Evolutionary conservation across 2,329 filamentous ascomycete species (phyloP).

Genomic region (Coniochaeta ligniaria): DNA sequence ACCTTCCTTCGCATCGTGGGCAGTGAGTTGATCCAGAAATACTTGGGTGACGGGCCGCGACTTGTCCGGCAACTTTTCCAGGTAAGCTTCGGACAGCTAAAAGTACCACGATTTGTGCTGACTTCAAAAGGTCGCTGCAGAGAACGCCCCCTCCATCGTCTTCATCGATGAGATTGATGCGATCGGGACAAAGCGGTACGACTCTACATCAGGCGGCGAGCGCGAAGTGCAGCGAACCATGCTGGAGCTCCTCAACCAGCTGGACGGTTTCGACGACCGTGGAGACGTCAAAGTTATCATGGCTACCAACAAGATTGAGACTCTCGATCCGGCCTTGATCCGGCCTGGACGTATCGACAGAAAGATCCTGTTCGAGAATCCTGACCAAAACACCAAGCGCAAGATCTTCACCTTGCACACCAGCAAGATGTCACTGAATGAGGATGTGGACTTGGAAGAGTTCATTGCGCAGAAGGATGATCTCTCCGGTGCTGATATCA

Average conservation of each 20-base stretch:
- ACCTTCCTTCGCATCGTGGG: constrained; percentile 97
- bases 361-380: constrained; percentile 76
- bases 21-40: constrained; percentile 97
- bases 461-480: constrained; percentile 99
- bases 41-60: constrained; percentile 90
- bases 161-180: constrained; percentile 99
- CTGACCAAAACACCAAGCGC: constrained; percentile 79
- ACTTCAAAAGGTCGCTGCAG: constrained; percentile 67
- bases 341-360: constrained; percentile 96
- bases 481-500: constrained; percentile 93
- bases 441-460: constrained; percentile 97
- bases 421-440: constrained; percentile 94
- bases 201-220: constrained; percentile 93
- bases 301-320: constrained; percentile 99
- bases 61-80: constrained; percentile 95
- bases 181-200: constrained; percentile 97
- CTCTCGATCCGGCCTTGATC: constrained; percentile 90
- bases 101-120: constrained; percentile 9
- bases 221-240: constrained; percentile 97
- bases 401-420: constrained; percentile 99
- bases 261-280: constrained; percentile 97
- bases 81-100: constrained; percentile 29
- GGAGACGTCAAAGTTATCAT: constrained; percentile 99
- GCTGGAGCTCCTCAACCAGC: constrained; percentile 95
- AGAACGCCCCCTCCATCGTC: constrained; percentile 93